Base-by-base conservation (phyloP, 768 basidiomycete genomes). In the Boletus tylopilopsis region DNA sequence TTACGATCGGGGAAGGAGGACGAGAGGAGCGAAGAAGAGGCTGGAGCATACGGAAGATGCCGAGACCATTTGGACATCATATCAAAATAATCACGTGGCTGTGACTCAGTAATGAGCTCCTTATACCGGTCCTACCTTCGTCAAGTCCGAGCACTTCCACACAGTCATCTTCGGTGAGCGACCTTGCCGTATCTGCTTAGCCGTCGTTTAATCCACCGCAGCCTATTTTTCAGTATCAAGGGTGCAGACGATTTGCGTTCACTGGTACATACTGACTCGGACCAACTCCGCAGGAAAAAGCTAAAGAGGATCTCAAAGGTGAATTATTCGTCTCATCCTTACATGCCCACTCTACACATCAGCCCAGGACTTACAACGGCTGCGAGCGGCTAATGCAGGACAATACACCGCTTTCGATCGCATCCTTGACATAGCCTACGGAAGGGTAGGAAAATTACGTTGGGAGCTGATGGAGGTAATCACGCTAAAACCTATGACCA, bases 341-440 rank as follows among this genome's bases (percentile, higher is more conserved):
- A 6, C 32, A n/a, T n/a, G 5, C 12, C 13, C 22, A 5, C 34
- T 37, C 16, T 10, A 29, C 30, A 9, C 25, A 6, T 41, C 13
- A 37, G 16, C 32, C 7, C 55, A 90, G 88, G 79, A 76, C 42
- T 61, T 83, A 54, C 70, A 68, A 41, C 76, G 67, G 48, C 63
- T 91, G 16, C 66, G 73, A 58, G 71, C 66, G 38, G 86, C 86
- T 10, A 85, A 81, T 57, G 53, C 58, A 4, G 79, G 82, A 4
- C 60, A 75, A 32, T 55, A 57, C 40, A 62, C 71, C 47, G 78
- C 81, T 27, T 84, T 87, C 57, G 69, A 71, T 24, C 74, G 76
- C 54, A 59, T 90, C 24, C 70, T 92, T 16, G 78, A 84, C 55
- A 58, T 82, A 24, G 89, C 89, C 23, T 92, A 90, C 66, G 89